Evolutionary conservation across 176 grass and related monocot genomes (phyloP), one percentile per base, ranked within the genome.

Genomic region (Paspalum vaginatum): DNA sequence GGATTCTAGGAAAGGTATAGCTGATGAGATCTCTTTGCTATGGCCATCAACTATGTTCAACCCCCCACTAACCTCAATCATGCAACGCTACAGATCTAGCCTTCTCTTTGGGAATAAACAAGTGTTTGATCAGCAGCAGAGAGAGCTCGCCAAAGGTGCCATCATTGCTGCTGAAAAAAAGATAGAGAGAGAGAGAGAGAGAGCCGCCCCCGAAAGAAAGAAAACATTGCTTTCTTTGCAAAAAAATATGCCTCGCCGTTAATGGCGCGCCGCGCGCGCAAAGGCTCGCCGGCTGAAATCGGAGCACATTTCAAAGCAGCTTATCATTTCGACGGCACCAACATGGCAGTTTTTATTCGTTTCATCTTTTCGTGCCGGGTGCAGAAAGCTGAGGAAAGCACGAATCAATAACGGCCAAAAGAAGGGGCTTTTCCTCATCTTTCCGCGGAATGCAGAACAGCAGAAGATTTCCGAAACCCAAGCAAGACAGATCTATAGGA

Each of bases 81-180:
- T 85, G 67, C 55, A 78, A 62, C 45, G 46, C 83, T 85, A 71
- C 66, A 85, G 83, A 85, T 85, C 75, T 85, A 85, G 56, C 75
- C 18, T 55, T 48, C 57, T 14, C 56, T 85, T 79, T 85, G 24
- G 24, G 47, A 44, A 72, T 79, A 79, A 85, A 72, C 67, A 79
- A 79, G 38, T 65, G 57, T 64, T 72, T 72, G 57, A 76, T 84
- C 62, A 65, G 37, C 75, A 65, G 45, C 37, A 65, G 38, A 68
- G 26, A 71, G 67, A 72, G 38, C 9, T 71, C 44, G 24, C 55
- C 56, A 79, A 85, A 85, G 67, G 66, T 13, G 13, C 26, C 67
- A 70, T 70, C 67, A 70, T 70, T 70, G 67, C 53, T 48, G 44
- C 58, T 61, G 17, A 49, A 62, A 52, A 72, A 48, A 61, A 62